Conservation (phyloP, 805 yeast genomes). For the Grigorovia transvaalensis region DNA sequence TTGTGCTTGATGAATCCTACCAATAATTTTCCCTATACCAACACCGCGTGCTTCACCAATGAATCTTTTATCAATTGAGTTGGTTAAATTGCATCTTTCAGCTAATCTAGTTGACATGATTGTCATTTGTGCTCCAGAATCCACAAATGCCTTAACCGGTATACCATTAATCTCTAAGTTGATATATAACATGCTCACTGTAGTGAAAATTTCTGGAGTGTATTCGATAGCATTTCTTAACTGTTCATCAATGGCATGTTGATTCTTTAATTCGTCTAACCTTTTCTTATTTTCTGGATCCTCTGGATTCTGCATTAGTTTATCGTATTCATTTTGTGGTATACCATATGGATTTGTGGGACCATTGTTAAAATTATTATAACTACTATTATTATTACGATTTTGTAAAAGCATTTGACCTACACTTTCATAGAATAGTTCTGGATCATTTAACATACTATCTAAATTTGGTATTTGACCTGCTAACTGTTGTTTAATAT, state of each 20-base stretch:
- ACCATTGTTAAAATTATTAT: not conserved
- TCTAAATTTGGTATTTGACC: constrained; percentile 39
- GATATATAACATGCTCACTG: constrained; percentile 76
- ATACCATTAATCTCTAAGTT: constrained; percentile 68
- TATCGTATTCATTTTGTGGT: constrained; percentile 37
- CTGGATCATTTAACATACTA: constrained; percentile 37
- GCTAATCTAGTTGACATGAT: constrained; percentile 74
- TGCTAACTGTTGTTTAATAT: constrained; percentile 29
- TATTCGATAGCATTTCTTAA: constrained; percentile 71
- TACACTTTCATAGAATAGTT: constrained; percentile 35
- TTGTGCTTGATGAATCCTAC: constrained; percentile 83
- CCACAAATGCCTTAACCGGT: constrained; percentile 85
- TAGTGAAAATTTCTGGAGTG: constrained; percentile 81
- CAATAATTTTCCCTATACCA: constrained; percentile 68
- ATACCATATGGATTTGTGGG: constrained; percentile 25
- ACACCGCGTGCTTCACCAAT: constrained; percentile 84
- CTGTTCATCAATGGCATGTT: constrained; percentile 70
- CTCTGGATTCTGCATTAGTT: constrained; percentile 55
- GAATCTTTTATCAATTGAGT: constrained; percentile 70
- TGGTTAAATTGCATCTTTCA: constrained; percentile 54
- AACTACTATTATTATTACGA: constrained; percentile 8
- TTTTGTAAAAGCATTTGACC: constrained; percentile 30
- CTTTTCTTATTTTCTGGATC: constrained; percentile 56
- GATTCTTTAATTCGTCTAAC: constrained; percentile 57
- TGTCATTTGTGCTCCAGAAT: constrained; percentile 90